A percentile compares a stretch with the other conserved stretches of the same genome.
Conservation (phyloP, 805 yeast species). For the Nakazawaea populi region DNA sequence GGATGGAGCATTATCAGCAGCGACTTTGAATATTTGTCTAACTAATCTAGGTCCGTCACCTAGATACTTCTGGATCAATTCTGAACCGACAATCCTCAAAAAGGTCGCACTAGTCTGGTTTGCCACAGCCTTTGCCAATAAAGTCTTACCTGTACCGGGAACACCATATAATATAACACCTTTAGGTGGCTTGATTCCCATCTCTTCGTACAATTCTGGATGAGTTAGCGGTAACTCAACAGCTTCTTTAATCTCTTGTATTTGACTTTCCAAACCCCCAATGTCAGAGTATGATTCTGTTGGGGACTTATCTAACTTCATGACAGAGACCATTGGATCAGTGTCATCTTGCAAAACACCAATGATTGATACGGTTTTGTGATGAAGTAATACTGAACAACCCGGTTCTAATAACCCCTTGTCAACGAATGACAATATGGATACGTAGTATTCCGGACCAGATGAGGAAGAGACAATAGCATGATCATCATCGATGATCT, state of each 20-base stretch:
- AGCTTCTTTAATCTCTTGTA: conserved; percentile 96
- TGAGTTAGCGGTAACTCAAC: conserved; percentile 98
- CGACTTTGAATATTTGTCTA: conserved; percentile 94
- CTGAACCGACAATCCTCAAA: conserved; percentile 94
- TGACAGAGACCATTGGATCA: conserved; percentile 93
- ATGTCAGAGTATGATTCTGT: conserved; percentile 95
- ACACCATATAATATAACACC: conserved; percentile 99
- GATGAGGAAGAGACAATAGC: conserved; percentile 95
- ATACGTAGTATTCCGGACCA: conserved; percentile 96
- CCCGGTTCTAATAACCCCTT: conserved; percentile 96
- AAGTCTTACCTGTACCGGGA: conserved; percentile 98
- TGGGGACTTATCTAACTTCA: conserved; percentile 99
- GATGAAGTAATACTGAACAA: conserved; percentile 90
- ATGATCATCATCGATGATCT: conserved; percentile 96
- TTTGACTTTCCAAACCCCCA: conserved; percentile 97
- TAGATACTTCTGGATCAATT: conserved; percentile 94
- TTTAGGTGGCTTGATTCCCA: conserved; percentile 97
- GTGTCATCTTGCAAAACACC: conserved; percentile 98
- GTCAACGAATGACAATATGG: conserved; percentile 93
- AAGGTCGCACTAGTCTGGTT: conserved; percentile 98
- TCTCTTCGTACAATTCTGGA: conserved; percentile 87
- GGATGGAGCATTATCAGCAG: conserved; percentile 97
- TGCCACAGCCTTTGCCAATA: conserved; percentile 97
- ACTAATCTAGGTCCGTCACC: conserved; percentile 99
- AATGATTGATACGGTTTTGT: conserved; percentile 92